Base-by-base conservation (phyloP, 2,329 filamentous ascomycete genomes). In the Diaporthe velutina region DNA sequence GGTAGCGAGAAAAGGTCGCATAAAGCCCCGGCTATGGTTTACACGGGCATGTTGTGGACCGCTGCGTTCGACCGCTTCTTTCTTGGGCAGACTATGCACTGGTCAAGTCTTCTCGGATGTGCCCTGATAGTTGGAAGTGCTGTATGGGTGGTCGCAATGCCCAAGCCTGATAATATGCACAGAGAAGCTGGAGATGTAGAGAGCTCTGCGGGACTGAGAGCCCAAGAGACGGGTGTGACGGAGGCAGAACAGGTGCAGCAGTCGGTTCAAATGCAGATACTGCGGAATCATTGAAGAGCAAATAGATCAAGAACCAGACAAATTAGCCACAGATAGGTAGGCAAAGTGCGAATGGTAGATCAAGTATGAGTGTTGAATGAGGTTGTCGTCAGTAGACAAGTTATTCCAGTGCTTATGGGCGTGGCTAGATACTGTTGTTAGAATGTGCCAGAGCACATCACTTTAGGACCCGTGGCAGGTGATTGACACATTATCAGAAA, bases 1-100 rank as follows among this genome's bases (percentile, higher is more conserved):
- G 85, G 93, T 35, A 91, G 93, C 76, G 94, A 96, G 79, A 93
- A 93, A 76, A 66, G 45, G n/a, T 88, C 88, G 30, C 90, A 91
- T 78, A 83, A 87, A 60, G 89, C 89, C 12, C 90, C 88, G 30
- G 86, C 87, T 68, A 91, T 91, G 89, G 83, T 90, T 8, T 90
- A 90, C 74, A 90, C 88, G 12, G 87, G 90, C 57, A 90, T 90
- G 86, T 80, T 90, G 48, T 90, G 90, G 78, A 89, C 89, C 1
- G 87, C 73, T 38, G 75, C 28, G 10, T 76, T 76, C 35, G 89
- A 91, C 35, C 81, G 84, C 52, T 88, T 85, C 80, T 81, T 90
- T 3, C 90, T 90, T 79, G 88, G 87, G 2, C 85, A 88, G 66
- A 80, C 80, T 28, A 90, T 90, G 87, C 84, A 85, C 19, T 79